These are phyloP conservation scores for Colletotrichum coccodes DNA, from an alignment of 2,329 filamentous ascomycete species.

Conservation along the genomic window DNA sequence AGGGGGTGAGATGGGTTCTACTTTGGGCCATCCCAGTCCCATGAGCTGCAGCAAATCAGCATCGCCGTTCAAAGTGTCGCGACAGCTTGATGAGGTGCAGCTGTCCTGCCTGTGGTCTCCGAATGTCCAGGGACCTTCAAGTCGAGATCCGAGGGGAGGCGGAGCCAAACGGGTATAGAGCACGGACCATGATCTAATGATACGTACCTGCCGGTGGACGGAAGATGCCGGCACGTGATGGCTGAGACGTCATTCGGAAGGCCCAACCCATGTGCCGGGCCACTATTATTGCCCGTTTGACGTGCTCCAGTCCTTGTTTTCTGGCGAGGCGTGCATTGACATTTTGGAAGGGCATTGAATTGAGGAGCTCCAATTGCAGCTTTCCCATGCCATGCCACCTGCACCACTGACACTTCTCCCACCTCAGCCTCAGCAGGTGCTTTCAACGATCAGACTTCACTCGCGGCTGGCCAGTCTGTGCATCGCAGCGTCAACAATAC, in stretches of 20 bases:
- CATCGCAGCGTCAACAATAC: slow-evolving; percentile 2
- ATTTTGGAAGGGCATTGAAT: not conserved
- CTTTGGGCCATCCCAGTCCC: not conserved
- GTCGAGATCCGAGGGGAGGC: not conserved
- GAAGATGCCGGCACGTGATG: slow-evolving; percentile 7
- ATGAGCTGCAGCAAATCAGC: not conserved
- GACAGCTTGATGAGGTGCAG: not conserved
- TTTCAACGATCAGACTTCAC: slow-evolving; percentile 22
- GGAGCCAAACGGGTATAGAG: not conserved
- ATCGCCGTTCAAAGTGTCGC: not conserved
- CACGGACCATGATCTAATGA: not conserved
- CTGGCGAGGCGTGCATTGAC: not conserved
- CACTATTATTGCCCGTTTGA: not conserved
- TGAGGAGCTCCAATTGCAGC: slow-evolving; percentile 17
- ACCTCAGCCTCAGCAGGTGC: not conserved
- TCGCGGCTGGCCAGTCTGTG: slow-evolving; percentile 25
- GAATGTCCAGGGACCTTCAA: not conserved
- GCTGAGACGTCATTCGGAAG: not conserved
- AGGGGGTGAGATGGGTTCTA: not conserved
- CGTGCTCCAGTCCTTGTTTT: not conserved
- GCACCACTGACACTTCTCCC: slow-evolving; percentile 4
- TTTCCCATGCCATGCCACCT: not conserved
- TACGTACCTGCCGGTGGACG: not conserved
- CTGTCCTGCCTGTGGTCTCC: not conserved
- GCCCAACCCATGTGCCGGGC: not conserved